A percentile compares a stretch with the other conserved stretches of the same genome.
These are phyloP conservation scores for Sarcodon aspratus DNA, from an alignment of 768 basidiomycete genomes.

Conservation along the genomic window DNA sequence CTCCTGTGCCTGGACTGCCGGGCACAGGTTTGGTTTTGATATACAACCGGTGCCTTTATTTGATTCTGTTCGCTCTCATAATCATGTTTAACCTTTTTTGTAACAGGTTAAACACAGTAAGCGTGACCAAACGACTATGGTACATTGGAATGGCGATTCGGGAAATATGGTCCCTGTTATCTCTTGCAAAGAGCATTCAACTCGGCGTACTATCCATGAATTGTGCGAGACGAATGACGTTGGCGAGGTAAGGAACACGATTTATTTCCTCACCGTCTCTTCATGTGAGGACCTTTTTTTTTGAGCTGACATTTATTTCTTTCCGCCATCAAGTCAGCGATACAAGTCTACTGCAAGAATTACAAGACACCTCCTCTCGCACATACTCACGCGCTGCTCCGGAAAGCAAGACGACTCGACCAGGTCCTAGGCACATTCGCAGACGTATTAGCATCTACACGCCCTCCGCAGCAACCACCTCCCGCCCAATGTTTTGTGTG, in stretches of 20 bases:
- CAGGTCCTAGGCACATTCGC: conserved; percentile 37
- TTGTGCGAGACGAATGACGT: conserved; percentile 79
- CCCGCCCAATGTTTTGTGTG: conserved; percentile 46
- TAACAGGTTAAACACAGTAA: conserved; percentile 67
- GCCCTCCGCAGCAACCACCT: conserved; percentile 4
- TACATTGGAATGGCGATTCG: conserved; percentile 67
- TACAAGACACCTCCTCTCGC: conserved; percentile 72
- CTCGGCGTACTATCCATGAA: conserved; percentile 63
- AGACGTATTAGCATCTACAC: not conserved
- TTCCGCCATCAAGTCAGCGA: conserved; percentile 50
- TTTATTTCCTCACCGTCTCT: not conserved
- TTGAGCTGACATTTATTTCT: not conserved
- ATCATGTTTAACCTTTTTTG: not conserved
- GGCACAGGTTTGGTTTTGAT: conserved; percentile 87
- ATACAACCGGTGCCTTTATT: conserved; percentile 58
- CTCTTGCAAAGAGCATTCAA: conserved; percentile 67
- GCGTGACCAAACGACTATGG: conserved; percentile 49
- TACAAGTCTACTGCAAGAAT: conserved; percentile 76
- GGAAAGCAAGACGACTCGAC: conserved; percentile 84
- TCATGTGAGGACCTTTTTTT: not conserved
- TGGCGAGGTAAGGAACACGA: conserved; percentile 50
- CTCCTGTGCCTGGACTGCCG: conserved; percentile 82
- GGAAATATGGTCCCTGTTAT: conserved; percentile 74
- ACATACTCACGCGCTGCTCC: conserved; percentile 75
- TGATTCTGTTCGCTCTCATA: not conserved